Base-by-base conservation (phyloP, 2,329 filamentous ascomycete genomes). In the Zymoseptoria pseudotritici region DNA sequence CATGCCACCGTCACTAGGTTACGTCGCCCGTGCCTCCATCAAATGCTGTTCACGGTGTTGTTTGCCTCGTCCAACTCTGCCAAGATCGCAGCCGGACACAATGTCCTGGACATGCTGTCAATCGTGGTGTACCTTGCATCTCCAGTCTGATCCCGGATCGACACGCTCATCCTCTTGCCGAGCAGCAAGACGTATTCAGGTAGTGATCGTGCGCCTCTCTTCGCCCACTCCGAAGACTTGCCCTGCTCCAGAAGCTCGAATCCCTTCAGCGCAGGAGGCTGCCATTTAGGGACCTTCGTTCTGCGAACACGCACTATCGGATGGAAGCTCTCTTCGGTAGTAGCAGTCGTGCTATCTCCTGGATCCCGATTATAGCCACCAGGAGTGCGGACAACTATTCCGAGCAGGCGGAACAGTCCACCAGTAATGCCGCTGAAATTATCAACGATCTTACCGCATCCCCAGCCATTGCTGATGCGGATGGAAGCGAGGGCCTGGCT, bases 191-290 rank as follows among this genome's bases (percentile, higher is more conserved):
- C 20, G 26, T 53, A 53, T 24, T 53, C 51, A 9, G 51, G 51
- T 8, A 53, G 19, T 13, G 51, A 17, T 21, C 24, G 19, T 8
- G 26, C 51, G 17, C 21, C 20, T 8, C 24, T n/a, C 21, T 53
- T 53, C 22, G 6, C 13, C 51, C 51, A 53, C 20, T 24, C 6
- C 51, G 19, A 53, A 7, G 51, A 26, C 22, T 21, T 22, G 21
- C 51, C 51, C 51, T 24, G 51, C 21, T 0, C 78, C 84, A 66
- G 97, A 93, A 36, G 22, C 17, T 24, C 24, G 46, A 50, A 57
- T 17, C 21, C 60, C 20, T 20, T 29, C 29, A 58, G 31, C 2
- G 61, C 50, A 20, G 61, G 53, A n/a, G 58, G 61, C 13, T 53
- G 56, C 61, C 61, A 62, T 7, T 17, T 8, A 7, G 46, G 6